phyloP scores from a whole-genome alignment of 495 filamentous ascomycete species.

The Aspergillus steynii region DNA sequence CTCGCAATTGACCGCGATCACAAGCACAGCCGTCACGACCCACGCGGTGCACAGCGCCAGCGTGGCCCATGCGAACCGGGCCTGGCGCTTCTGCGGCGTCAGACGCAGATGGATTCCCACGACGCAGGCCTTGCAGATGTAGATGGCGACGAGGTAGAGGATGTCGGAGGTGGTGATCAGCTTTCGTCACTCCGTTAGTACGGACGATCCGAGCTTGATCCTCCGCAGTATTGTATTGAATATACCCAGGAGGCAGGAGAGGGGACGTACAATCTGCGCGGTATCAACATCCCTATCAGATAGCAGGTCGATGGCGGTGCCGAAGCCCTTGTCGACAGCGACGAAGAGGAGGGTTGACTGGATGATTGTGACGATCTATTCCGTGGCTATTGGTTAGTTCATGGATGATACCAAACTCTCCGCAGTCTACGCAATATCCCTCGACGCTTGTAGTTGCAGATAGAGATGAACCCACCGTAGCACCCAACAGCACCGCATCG shows the following conservation, averaged over 20 bases:
- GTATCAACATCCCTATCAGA: conserved; percentile 25
- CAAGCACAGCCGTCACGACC: conserved; percentile 35
- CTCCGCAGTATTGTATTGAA: background rate
- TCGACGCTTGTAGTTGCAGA: background rate
- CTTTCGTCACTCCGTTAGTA: conserved; percentile 17
- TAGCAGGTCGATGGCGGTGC: conserved; percentile 40
- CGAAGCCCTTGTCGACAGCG: conserved; percentile 39
- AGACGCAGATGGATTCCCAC: conserved; percentile 48
- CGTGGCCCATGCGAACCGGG: conserved; percentile 34
- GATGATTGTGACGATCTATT: conserved; percentile 32
- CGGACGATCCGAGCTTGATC: too few relatives aligned
- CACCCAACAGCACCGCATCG: conserved; percentile 38
- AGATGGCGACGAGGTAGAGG: conserved; percentile 46
- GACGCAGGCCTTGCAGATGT: conserved; percentile 49
- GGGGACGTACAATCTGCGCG: conserved; percentile 27
- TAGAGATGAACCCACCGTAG: conserved; percentile 33
- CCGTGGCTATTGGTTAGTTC: too few relatives aligned
- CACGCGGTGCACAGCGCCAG: conserved; percentile 37
- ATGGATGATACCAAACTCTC: too few relatives aligned
- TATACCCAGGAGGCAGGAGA: background rate
- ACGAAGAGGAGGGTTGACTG: conserved; percentile 40
- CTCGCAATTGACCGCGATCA: conserved; percentile 42
- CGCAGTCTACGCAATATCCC: too few relatives aligned
- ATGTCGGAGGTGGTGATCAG: conserved; percentile 39
- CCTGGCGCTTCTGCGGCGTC: conserved; percentile 46